phyloP scores from a whole-genome alignment of 1,284 basidiomycete genomes.

The Sphagnurus paluster region DNA sequence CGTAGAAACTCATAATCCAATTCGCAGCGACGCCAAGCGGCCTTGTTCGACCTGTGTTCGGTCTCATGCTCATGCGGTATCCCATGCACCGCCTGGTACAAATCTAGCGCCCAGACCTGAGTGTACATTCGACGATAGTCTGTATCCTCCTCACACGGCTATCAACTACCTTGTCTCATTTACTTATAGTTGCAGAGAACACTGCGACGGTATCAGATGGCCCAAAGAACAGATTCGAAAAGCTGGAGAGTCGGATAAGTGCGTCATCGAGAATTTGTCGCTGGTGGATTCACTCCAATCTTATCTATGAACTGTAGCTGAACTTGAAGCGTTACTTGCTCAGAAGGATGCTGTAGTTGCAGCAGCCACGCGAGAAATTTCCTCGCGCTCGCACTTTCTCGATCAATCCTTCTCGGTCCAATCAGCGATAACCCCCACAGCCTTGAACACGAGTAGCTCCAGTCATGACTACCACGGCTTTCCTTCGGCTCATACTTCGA shows the following conservation, averaged over 20 bases:
- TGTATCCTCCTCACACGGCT: too few species aligned
- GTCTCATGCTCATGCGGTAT: conserved; percentile 61
- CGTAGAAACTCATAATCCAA: conserved; percentile 4
- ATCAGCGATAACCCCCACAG: not conserved
- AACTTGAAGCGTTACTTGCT: conserved; percentile 54
- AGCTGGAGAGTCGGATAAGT: conserved; percentile 68
- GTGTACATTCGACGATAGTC: conserved; percentile 71
- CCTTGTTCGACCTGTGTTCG: conserved; percentile 70
- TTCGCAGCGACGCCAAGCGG: conserved; percentile 60
- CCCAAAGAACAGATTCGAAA: conserved; percentile 60
- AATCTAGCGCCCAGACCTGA: conserved; percentile 53
- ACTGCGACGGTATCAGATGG: conserved; percentile 38
- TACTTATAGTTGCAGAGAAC: conserved; percentile 39
- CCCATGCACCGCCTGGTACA: conserved; percentile 55
- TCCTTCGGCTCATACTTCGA: conserved; percentile 8
- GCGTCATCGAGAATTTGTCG: conserved; percentile 27
- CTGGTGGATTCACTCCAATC: not conserved
- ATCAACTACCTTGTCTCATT: not conserved
- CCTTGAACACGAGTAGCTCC: conserved; percentile 6
- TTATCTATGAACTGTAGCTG: conserved; percentile 40
- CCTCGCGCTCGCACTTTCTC: conserved; percentile 1
- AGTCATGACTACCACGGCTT: conserved; percentile 10
- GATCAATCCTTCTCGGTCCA: conserved; percentile 5
- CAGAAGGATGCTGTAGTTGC: conserved; percentile 36
- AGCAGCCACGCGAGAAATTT: conserved; percentile 12